phyloP scores from a whole-genome alignment of 345 rosid genomes.

The Linum usitatissimum region DNA sequence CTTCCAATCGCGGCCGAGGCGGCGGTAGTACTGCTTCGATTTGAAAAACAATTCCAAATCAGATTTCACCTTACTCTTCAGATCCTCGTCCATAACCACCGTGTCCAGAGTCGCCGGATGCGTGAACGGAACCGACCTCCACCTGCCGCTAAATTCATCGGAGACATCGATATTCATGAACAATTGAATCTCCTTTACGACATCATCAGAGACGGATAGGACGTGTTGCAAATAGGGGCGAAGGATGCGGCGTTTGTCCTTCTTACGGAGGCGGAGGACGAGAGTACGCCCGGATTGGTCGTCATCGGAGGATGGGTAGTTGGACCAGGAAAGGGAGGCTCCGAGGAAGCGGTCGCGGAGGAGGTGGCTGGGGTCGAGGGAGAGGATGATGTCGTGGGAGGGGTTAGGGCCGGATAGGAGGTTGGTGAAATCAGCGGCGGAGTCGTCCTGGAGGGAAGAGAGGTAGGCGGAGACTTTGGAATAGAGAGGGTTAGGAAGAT shows the following conservation, averaged over 20 bases:
- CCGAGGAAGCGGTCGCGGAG: conserved; percentile 14
- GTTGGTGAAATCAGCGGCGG: conserved; percentile 15
- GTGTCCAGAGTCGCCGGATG: conserved; percentile 28
- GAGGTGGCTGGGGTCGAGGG: conserved; percentile 11
- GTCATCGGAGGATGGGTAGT: conserved; percentile 4
- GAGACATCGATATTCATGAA: conserved; percentile 10
- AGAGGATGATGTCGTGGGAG: conserved; percentile 17
- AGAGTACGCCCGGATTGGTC: neutral
- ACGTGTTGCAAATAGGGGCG: conserved; percentile 19
- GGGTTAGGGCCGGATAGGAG: conserved; percentile 17
- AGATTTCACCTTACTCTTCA: conserved; percentile 18
- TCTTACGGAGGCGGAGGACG: conserved; percentile 13
- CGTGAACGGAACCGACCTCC: conserved; percentile 16
- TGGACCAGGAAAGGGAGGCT: conserved; percentile 15
- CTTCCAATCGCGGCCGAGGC: conserved; percentile 19
- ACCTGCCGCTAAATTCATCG: conserved; percentile 1
- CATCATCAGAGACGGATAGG: conserved; percentile 12
- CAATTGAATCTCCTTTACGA: conserved; percentile 14
- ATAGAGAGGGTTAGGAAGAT: conserved; percentile 13
- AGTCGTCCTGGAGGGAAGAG: conserved; percentile 13
- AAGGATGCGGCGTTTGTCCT: conserved; percentile 16
- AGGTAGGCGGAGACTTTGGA: conserved; percentile 14
- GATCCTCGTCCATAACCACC: conserved; percentile 16
- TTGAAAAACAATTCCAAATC: conserved; percentile 20
- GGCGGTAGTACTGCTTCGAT: conserved; percentile 18